Conservation (phyloP, 305 asterid genomes). For the Nicotiana rustica region DNA sequence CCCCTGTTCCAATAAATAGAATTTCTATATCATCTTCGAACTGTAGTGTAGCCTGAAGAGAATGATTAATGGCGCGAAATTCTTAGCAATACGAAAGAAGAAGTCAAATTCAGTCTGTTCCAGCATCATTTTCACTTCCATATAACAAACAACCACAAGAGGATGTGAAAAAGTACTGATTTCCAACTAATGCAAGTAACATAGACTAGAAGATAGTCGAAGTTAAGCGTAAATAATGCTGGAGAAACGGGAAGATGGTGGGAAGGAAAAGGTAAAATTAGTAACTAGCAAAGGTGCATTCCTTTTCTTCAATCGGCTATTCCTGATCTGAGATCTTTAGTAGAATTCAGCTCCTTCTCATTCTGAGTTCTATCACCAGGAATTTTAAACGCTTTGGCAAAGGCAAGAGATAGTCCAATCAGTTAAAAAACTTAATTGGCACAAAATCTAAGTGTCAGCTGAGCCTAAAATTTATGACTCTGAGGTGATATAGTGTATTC, state of each 20-base stretch:
- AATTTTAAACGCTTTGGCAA: not conserved
- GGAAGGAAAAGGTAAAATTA: not conserved
- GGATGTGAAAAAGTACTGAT: not conserved
- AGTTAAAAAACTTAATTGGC: not conserved
- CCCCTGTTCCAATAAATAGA: conserved; percentile 48
- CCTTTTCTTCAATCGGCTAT: not conserved
- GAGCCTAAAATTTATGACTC: not conserved
- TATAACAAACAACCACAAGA: not conserved
- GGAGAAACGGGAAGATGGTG: not conserved
- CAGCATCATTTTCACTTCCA: conserved; percentile 32
- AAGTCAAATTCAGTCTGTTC: conserved; percentile 18
- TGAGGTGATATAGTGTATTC: not conserved
- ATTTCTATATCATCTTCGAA: conserved; percentile 34
- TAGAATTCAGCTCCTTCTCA: not conserved
- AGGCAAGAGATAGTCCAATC: not conserved
- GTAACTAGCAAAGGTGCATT: not conserved
- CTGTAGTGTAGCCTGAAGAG: conserved; percentile 30
- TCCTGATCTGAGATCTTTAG: not conserved
- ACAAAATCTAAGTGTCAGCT: not conserved
- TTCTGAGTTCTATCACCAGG: not conserved
- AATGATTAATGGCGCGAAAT: conserved; percentile 28
- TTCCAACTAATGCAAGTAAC: not conserved
- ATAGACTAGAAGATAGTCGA: too few species aligned
- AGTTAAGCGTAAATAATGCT: not conserved
- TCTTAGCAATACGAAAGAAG: conserved; percentile 11